These are phyloP conservation scores for Calonectria pseudoreteaudii DNA, from an alignment of 2,329 filamentous ascomycete genomes.

Conservation along the genomic window DNA sequence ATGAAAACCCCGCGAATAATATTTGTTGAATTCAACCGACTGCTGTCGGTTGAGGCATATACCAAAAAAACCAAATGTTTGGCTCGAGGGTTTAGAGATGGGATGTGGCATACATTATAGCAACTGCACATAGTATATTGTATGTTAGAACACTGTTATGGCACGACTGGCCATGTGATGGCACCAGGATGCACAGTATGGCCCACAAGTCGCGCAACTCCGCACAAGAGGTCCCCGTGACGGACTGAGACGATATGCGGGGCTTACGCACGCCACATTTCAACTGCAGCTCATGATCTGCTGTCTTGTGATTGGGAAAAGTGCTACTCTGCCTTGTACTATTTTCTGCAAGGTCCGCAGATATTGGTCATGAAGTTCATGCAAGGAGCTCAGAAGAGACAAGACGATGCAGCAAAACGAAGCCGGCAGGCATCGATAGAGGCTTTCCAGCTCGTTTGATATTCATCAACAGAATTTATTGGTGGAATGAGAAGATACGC, in stretches of 20 bases:
- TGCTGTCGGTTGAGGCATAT: not conserved
- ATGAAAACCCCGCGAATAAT: not conserved
- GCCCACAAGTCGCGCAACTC: not conserved
- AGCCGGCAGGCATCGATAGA: not conserved
- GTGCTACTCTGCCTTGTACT: not conserved
- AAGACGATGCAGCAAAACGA: not conserved
- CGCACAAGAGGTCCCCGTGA: not conserved
- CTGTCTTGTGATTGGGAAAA: not conserved
- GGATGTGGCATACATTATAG: not conserved
- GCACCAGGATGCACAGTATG: not conserved
- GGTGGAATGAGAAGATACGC: not conserved
- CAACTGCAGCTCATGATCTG: not conserved
- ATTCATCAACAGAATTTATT: fast-evolving
- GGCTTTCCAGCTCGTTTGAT: not conserved
- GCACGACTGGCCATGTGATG: too few relatives aligned
- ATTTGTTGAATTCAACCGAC: not conserved
- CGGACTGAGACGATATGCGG: not conserved
- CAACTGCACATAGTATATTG: not conserved
- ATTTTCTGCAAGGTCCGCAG: not conserved
- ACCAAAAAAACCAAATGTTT: not conserved
- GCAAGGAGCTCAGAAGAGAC: not conserved
- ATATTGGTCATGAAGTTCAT: not conserved
- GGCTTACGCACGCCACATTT: not conserved
- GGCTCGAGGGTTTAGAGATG: not conserved
- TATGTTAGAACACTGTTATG: not conserved